Percentiles rank a stretch among this genome's conserved stretches.
These are phyloP conservation scores for Fusarium paranaense DNA, from an alignment of 2,329 filamentous ascomycete species.

Conservation along the genomic window DNA sequence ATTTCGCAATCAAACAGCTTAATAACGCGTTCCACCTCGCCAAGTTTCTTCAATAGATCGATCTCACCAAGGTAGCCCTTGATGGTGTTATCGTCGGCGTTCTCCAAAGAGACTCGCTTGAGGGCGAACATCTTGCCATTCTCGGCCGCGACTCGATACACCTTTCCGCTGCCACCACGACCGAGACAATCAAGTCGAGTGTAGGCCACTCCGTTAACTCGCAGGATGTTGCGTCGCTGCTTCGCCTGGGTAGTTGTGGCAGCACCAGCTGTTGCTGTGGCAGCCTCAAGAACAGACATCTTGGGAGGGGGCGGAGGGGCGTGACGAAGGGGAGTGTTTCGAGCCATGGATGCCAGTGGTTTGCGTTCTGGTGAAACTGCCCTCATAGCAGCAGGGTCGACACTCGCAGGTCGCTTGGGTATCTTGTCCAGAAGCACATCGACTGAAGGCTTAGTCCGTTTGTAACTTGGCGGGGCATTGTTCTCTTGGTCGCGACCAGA, in stretches of 20 bases:
- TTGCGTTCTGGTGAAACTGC: constrained; percentile 66
- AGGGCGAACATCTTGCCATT: constrained; percentile 96
- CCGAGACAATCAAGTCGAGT: constrained; percentile 91
- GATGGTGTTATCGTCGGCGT: constrained; percentile 86
- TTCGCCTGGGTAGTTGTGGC: constrained; percentile 77
- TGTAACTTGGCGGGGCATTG: constrained; percentile 77
- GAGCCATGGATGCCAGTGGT: constrained; percentile 64
- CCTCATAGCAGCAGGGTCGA: constrained; percentile 54
- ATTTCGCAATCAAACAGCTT: constrained; percentile 92
- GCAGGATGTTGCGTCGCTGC: constrained; percentile 85
- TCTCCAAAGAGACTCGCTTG: constrained; percentile 91
- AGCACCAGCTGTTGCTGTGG: constrained; percentile 85
- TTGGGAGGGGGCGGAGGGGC: constrained; percentile 90
- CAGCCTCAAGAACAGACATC: constrained; percentile 95
- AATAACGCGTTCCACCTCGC: constrained; percentile 89
- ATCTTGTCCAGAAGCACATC: constrained; percentile 68
- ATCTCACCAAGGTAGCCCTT: constrained; percentile 95
- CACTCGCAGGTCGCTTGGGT: constrained; percentile 61
- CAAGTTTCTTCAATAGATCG: constrained; percentile 84
- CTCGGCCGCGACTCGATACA: constrained; percentile 96
- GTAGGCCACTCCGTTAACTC: constrained; percentile 91
- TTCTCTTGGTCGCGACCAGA: constrained; percentile 86
- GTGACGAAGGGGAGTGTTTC: constrained; percentile 80
- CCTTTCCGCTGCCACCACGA: constrained; percentile 91
- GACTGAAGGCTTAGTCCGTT: constrained; percentile 67